A percentile compares a stretch with the other conserved stretches of the same genome.
phyloP scores from a whole-genome alignment of 768 basidiomycete species.

The Tulasnella sp. region DNA sequence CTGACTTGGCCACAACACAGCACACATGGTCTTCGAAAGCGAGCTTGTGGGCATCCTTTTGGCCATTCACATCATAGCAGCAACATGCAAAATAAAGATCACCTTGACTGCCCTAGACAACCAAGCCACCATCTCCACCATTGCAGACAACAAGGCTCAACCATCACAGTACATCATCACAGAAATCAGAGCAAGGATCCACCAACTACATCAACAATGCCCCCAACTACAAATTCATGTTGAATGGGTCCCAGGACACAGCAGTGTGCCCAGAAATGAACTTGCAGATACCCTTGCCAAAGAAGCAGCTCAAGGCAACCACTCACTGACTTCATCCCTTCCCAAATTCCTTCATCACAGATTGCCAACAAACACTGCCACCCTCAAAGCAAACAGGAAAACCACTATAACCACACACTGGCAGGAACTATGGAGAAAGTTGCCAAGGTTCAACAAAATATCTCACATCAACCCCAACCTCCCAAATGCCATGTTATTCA shows the following conservation, averaged over 20 bases:
- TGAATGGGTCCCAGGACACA: slow-evolving; percentile 14
- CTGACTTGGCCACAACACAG: neutral
- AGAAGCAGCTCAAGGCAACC: neutral
- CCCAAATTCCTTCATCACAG: neutral
- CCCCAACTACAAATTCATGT: neutral
- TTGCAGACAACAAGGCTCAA: neutral
- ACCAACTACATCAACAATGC: neutral
- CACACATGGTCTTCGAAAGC: slow-evolving; percentile 1
- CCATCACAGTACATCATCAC: slow-evolving; percentile 3
- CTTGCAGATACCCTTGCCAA: slow-evolving; percentile 9
- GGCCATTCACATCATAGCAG: neutral
- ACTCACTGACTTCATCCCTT: neutral
- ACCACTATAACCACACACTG: neutral
- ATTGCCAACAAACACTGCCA: neutral
- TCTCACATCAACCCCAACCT: neutral
- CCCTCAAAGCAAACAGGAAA: neutral
- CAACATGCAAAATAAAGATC: neutral
- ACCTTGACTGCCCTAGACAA: slow-evolving; percentile 9
- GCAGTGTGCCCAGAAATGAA: slow-evolving; percentile 14
- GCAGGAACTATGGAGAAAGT: neutral
- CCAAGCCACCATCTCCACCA: slow-evolving; percentile 12
- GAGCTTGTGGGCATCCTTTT: slow-evolving; percentile 7
- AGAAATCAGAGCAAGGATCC: neutral
- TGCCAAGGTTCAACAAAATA: neutral
- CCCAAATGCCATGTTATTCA: neutral